A percentile compares a stretch with the other conserved stretches of the same genome.
These are phyloP conservation scores for Vitis cinerea DNA, from an alignment of 164 flowering plant species.

Conservation along the genomic window DNA sequence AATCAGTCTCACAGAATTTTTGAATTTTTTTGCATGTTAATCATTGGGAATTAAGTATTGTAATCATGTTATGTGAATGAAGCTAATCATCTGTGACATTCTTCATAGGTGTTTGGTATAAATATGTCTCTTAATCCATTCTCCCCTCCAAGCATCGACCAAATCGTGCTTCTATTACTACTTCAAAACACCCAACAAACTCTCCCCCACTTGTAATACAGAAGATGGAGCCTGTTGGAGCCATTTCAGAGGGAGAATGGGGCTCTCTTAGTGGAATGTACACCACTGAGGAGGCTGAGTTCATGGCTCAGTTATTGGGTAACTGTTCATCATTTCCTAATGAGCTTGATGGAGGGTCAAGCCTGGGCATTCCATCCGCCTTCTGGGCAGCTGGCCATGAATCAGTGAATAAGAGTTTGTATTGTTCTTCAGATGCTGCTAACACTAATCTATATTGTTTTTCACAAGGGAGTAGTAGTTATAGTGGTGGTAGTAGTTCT, in stretches of 20 bases:
- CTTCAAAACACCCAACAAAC: too few species aligned
- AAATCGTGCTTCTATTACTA: background rate
- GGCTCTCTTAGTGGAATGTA: conserved; percentile 37
- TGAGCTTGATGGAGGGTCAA: conserved; percentile 22
- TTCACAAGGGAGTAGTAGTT: conserved; percentile 28
- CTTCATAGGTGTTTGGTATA: conserved; percentile 3
- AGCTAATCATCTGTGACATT: background rate
- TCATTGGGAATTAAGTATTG: background rate
- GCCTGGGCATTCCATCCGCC: conserved; percentile 15
- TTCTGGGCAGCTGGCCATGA: conserved; percentile 25
- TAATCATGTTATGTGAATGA: background rate
- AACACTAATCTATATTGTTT: conserved; percentile 20
- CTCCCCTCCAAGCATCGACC: conserved; percentile 6
- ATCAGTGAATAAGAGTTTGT: conserved; percentile 22
- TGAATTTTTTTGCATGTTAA: background rate
- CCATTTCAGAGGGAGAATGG: conserved; percentile 41
- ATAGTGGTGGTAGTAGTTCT: conserved; percentile 19
- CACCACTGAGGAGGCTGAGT: conserved; percentile 57
- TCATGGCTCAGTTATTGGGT: conserved; percentile 64
- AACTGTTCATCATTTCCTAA: conserved; percentile 22
- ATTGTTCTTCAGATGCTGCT: conserved; percentile 23
- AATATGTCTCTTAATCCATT: conserved; percentile 1
- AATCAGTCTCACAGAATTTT: background rate
- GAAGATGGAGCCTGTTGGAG: conserved; percentile 37
- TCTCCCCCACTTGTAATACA: background rate